These are phyloP conservation scores for Lupinus albus DNA, from an alignment of 306 rosid species.

Conservation along the genomic window DNA sequence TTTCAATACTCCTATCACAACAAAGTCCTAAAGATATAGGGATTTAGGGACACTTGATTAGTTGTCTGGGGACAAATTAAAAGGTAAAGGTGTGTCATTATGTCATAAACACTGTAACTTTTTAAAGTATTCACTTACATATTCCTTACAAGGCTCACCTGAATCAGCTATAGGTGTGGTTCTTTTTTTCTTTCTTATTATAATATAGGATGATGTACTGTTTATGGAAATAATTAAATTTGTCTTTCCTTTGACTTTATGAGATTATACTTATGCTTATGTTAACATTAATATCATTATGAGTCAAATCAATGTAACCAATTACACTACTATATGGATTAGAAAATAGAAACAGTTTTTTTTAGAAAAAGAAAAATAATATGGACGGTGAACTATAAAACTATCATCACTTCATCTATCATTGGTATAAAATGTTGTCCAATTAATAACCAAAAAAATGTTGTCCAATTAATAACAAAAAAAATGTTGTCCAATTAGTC, in stretches of 20 bases:
- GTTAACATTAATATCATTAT: too few species aligned
- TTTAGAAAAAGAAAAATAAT: too few species aligned
- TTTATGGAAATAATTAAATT: slow-evolving; percentile 4
- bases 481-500: too few species aligned
- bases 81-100: slow-evolving; percentile 45
- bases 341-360: too few species aligned
- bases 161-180: slow-evolving; percentile 46
- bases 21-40: slow-evolving; percentile 39
- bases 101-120: slow-evolving; percentile 36
- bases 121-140: slow-evolving; percentile 31
- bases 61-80: slow-evolving; percentile 46
- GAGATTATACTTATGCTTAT: not conserved
- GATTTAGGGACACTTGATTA: slow-evolving; percentile 43
- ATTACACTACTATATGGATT: too few species aligned
- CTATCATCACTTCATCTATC: not conserved
- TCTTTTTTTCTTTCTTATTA: slow-evolving; percentile 15
- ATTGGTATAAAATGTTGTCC: too few species aligned
- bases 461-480: too few species aligned
- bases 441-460: too few species aligned
- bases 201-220: slow-evolving; percentile 15
- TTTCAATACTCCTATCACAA: slow-evolving; percentile 38
- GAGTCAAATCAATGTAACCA: too few species aligned
- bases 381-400: too few species aligned
- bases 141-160: slow-evolving; percentile 43
- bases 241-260: slow-evolving; percentile 30